Conservation (phyloP, 2,329 filamentous ascomycete genomes). For the Neonectria punicea region DNA sequence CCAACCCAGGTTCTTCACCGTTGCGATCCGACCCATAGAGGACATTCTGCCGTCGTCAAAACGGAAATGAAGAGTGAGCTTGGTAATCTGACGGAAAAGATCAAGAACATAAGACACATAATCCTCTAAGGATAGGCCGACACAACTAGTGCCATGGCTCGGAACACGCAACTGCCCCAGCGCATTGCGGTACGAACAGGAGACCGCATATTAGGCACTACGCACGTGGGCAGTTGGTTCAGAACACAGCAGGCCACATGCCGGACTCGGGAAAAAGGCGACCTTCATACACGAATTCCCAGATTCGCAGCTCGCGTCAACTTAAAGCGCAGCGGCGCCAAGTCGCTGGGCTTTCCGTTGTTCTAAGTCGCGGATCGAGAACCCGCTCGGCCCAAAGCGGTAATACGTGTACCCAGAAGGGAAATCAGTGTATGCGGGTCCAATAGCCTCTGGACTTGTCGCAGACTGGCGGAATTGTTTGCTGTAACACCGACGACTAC, state of each 20-base stretch:
- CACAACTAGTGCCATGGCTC: background rate
- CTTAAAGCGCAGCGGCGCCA: background rate
- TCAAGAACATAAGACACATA: background rate
- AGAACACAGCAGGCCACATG: background rate
- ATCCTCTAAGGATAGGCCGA: background rate
- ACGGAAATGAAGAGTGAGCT: background rate
- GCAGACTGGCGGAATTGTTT: slow-evolving; percentile 4
- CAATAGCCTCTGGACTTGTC: slow-evolving; percentile 10
- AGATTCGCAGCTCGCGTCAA: background rate
- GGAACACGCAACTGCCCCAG: background rate
- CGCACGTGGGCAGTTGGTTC: background rate
- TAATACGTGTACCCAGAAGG: slow-evolving; percentile 38
- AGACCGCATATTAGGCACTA: background rate
- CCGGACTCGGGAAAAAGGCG: background rate
- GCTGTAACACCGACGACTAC: background rate
- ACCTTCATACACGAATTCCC: slow-evolving; percentile 6
- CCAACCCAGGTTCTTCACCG: background rate
- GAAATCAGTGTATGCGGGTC: slow-evolving; percentile 41
- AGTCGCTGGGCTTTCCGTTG: background rate
- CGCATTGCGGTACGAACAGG: background rate
- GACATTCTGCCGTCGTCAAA: background rate
- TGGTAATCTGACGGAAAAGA: background rate
- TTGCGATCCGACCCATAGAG: too few species aligned
- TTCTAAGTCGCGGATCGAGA: background rate
- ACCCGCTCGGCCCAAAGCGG: slow-evolving; percentile 26